Conservation (phyloP, 2,329 filamentous ascomycete species). For the Purpureocillium lavendulum region DNA sequence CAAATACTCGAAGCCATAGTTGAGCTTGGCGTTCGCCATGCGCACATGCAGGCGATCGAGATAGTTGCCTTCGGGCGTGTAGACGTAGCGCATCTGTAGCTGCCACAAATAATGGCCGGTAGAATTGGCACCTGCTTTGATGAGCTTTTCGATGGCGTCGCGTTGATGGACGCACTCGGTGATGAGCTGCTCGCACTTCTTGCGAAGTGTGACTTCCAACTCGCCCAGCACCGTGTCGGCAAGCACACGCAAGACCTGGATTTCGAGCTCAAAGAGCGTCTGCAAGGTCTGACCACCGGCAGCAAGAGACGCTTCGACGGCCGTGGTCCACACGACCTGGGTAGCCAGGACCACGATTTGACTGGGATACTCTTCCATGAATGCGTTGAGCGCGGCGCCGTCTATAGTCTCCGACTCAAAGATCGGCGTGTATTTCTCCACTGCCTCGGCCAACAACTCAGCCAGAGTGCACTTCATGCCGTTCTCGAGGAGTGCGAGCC, state of each 20-base stretch:
- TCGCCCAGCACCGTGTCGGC: constrained; percentile 86
- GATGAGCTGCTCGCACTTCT: constrained; percentile 97
- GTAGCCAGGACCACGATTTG: constrained; percentile 94
- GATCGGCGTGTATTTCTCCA: constrained; percentile 72
- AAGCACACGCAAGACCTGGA: constrained; percentile 76
- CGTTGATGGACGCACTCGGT: constrained; percentile 98
- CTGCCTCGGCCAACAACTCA: constrained; percentile 79
- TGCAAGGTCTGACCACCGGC: constrained; percentile 63
- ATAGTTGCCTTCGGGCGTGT: constrained; percentile 71
- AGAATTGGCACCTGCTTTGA: constrained; percentile 63
- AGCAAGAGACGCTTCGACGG: constrained; percentile 69
- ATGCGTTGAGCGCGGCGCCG: constrained; percentile 61
- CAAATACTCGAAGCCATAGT: constrained; percentile 97
- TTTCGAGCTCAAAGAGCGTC: constrained; percentile 69
- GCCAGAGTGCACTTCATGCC: constrained; percentile 94
- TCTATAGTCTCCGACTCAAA: constrained; percentile 68
- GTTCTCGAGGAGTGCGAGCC: constrained; percentile 84
- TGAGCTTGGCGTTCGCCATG: constrained; percentile 93
- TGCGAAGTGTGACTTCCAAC: constrained; percentile 75
- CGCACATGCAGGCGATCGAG: constrained; percentile 78
- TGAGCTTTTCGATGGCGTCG: constrained; percentile 82
- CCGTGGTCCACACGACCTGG: constrained; percentile 87
- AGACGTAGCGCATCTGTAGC: constrained; percentile 94
- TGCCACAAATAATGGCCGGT: constrained; percentile 86
- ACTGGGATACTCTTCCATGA: constrained; percentile 77